A percentile compares a stretch with the other conserved stretches of the same genome.
These are phyloP conservation scores for Mortierella alpina DNA, from an alignment of 192 early-diverging fungal genomes.

Conservation along the genomic window DNA sequence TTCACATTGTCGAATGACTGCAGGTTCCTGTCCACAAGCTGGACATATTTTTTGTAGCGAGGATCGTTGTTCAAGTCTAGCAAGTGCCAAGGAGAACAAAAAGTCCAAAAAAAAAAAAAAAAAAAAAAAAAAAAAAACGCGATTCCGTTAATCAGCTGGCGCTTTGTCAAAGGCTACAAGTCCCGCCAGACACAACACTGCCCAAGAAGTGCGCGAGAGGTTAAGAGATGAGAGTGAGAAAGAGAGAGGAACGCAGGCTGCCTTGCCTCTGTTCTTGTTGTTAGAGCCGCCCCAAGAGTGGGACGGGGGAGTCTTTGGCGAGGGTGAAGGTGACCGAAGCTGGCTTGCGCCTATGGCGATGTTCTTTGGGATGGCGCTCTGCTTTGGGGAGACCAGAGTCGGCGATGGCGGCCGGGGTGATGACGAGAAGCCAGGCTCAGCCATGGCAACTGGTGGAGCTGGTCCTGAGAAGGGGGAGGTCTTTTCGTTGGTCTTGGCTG, in stretches of 20 bases:
- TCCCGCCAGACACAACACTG: not conserved
- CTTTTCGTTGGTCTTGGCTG: not conserved
- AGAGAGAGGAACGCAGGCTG: too few relatives aligned
- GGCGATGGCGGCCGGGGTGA: constrained; percentile 43
- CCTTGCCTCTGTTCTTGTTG: constrained; percentile 49
- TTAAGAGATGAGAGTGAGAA: not conserved
- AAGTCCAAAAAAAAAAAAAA: not conserved
- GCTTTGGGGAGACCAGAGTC: constrained; percentile 35
- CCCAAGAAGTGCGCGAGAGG: not conserved
- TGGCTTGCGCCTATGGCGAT: constrained; percentile 9
- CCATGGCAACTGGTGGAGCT: constrained; percentile 9
- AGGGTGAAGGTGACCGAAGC: constrained; percentile 46
- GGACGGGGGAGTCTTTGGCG: constrained; percentile 42
- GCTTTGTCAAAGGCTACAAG: too few relatives aligned
- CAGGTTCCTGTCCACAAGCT: constrained; percentile 84
- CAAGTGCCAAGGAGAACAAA: not conserved
- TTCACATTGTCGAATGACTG: constrained; percentile 93
- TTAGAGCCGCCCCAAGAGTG: constrained; percentile 40
- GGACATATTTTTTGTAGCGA: constrained; percentile 85
- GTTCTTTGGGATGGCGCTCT: constrained; percentile 23
- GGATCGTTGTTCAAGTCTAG: constrained; percentile 69
- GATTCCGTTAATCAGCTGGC: too few relatives aligned
- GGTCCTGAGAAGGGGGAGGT: not conserved
- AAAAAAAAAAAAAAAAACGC: not conserved
- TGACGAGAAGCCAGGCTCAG: constrained; percentile 31